Evolutionary conservation across 495 filamentous ascomycete species (phyloP).

Genomic region (Letharia columbiana): DNA sequence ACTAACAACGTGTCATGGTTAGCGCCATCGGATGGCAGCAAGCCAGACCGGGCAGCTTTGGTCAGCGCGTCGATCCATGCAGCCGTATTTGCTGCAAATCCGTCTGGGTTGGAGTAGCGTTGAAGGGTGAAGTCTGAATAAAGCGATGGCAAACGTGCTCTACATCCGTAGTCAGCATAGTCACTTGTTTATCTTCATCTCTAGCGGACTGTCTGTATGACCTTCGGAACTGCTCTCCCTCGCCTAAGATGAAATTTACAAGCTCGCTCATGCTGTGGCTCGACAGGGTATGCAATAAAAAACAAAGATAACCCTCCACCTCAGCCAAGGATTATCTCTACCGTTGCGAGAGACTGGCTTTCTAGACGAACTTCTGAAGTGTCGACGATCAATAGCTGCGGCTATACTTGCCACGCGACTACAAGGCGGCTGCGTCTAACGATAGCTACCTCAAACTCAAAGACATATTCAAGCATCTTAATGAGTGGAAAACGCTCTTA

Average conservation of each 20-base stretch:
- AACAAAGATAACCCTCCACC: neutral
- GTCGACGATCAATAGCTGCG: neutral
- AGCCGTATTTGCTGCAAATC: constrained; percentile 73
- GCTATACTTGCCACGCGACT: too few relatives aligned
- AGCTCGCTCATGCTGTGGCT: constrained; percentile 46
- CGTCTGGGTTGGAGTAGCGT: constrained; percentile 76
- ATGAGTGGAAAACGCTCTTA: neutral
- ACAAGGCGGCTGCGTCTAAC: neutral
- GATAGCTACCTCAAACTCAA: neutral
- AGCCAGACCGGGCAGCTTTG: constrained; percentile 56
- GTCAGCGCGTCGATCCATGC: constrained; percentile 76
- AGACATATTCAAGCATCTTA: too few relatives aligned
- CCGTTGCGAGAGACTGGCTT: neutral
- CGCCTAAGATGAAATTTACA: constrained; percentile 49
- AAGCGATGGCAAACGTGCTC: constrained; percentile 77
- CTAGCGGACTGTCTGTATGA: constrained; percentile 23
- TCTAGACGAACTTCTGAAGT: neutral
- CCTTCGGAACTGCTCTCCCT: constrained; percentile 61
- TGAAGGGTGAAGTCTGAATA: constrained; percentile 88
- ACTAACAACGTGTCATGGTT: constrained; percentile 50
- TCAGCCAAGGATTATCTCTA: neutral
- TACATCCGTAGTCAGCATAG: constrained; percentile 27
- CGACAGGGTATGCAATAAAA: neutral
- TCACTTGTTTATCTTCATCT: neutral
- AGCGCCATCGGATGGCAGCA: constrained; percentile 40